Base-by-base conservation (phyloP, 345 rosid species). In the Populus tremula region DNA sequence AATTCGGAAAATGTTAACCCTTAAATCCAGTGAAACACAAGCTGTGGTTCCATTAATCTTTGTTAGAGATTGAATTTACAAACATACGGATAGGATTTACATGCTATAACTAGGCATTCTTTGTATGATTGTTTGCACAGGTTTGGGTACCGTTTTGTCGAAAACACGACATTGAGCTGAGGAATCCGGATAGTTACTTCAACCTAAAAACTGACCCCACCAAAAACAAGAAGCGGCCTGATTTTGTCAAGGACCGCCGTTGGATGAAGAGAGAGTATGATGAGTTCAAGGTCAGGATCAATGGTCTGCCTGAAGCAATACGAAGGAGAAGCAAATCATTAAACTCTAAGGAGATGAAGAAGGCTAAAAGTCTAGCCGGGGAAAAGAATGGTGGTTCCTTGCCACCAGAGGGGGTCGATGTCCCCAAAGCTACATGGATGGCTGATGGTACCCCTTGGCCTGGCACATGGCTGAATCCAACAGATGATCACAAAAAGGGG, bases 401-500 rank as follows among this genome's bases (percentile, higher is more conserved):
- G 82, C 89, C 93, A 0, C 77, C 80, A 0, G 95, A 90, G 53
- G 91, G 88, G 2, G 80, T 86, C 70, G 64, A 78, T 8, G 87
- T 87, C 12, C 78, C 79, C 2, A 84, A 88, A 73, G 99, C 99
- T 59, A 95, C 98, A 2, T 95, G 99, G 99, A 95, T 95, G 98
- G 99, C 99, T 59, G 97, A 95, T 72, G 98, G 98, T 10, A 94
- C 98, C 1, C 98, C 91, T 61, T 94, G 98, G 98, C 98, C 98
- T 14, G 98, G 99, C 4, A 91, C 99, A 0, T 95, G 99, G 99
- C 82, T 85, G 73, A 67, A 76, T 41, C 85, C 98, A 2, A 76
- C 78, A 8, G 71, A 91, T 17, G 98, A 93, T 78, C 99, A 95
- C 74, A 3, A 88, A 23, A 95, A 93, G 80, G 96, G 97, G 36